Conservation (phyloP, 106 monocot species). For the Phalaenopsis equestris region DNA sequence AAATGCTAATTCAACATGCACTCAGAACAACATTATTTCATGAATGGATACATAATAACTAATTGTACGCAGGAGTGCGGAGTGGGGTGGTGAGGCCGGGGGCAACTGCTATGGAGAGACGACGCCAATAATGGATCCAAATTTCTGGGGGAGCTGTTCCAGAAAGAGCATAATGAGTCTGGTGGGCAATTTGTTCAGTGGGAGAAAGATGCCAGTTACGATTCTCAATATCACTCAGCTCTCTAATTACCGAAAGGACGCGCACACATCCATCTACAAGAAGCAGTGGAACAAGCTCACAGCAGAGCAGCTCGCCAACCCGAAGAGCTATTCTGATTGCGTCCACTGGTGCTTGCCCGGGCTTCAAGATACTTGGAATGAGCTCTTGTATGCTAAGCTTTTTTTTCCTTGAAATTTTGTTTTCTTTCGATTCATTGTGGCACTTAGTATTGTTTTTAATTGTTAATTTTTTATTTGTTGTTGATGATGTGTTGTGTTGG, state of each 20-base stretch:
- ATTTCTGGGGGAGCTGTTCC: conserved; percentile 31
- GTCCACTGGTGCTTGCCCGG: conserved; percentile 58
- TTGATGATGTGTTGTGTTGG: not conserved
- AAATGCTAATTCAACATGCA: no score
- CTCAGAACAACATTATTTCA: no score
- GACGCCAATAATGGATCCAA: conserved; percentile 24
- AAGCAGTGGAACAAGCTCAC: conserved; percentile 38
- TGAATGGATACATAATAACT: no score
- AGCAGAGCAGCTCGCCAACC: conserved; percentile 30
- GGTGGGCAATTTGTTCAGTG: conserved; percentile 13
- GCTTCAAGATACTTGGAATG: conserved; percentile 51
- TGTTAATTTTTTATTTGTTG: not conserved
- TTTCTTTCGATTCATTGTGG: not conserved
- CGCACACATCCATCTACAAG: conserved; percentile 52
- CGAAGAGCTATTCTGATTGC: conserved; percentile 39
- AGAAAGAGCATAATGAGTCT: conserved; percentile 36
- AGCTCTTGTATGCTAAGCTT: conserved; percentile 40
- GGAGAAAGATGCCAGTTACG: conserved; percentile 18
- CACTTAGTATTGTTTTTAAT: not conserved
- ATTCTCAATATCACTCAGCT: conserved; percentile 44
- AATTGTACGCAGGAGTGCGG: conserved; percentile 21
- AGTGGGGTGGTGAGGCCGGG: conserved; percentile 34
- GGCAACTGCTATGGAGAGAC: conserved; percentile 51
- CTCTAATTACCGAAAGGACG: conserved; percentile 51
- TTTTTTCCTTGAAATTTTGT: conserved; percentile 18